Conservation (phyloP, 352 stramenopile species). For the Phytophthora meadii region DNA sequence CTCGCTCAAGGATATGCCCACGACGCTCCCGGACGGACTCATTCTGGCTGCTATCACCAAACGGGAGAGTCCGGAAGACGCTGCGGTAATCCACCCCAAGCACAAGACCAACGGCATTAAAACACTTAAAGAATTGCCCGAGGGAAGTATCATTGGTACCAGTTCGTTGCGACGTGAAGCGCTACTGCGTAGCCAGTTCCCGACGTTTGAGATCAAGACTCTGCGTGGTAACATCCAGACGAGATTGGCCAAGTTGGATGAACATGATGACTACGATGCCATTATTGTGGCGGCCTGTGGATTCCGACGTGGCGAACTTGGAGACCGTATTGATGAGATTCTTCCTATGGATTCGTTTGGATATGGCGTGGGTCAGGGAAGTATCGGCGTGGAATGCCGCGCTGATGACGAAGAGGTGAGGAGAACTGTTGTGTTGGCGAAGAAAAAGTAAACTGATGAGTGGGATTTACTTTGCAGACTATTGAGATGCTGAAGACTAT, state of each 20-base stretch:
- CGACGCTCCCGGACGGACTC: slow-evolving; percentile 75
- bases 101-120: slow-evolving; percentile 74
- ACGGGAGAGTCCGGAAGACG: slow-evolving; percentile 85
- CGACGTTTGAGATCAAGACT: slow-evolving; percentile 83
- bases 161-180: slow-evolving; percentile 87
- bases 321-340: slow-evolving; percentile 79
- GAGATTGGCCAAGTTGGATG: slow-evolving; percentile 84
- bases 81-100: slow-evolving; percentile 84
- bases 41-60: slow-evolving; percentile 85
- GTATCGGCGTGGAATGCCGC: slow-evolving; percentile 87
- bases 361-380: slow-evolving; percentile 87
- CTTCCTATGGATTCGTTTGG: slow-evolving; percentile 75
- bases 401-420: slow-evolving; percentile 64
- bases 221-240: slow-evolving; percentile 91
- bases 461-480: slow-evolving; percentile 38
- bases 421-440: background rate
- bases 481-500: slow-evolving; percentile 84
- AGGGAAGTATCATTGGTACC: slow-evolving; percentile 80
- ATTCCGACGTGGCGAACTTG: slow-evolving; percentile 77
- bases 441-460: slow-evolving; percentile 7
- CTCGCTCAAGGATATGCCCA: slow-evolving; percentile 92
- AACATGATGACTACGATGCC: slow-evolving; percentile 84
- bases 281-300: slow-evolving; percentile 89
- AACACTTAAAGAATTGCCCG: slow-evolving; percentile 64
- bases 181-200: slow-evolving; percentile 70